Percentiles rank a stretch among this genome's conserved stretches.
These are phyloP conservation scores for Brassica rapa DNA, from an alignment of 345 rosid genomes.

Conservation along the genomic window DNA sequence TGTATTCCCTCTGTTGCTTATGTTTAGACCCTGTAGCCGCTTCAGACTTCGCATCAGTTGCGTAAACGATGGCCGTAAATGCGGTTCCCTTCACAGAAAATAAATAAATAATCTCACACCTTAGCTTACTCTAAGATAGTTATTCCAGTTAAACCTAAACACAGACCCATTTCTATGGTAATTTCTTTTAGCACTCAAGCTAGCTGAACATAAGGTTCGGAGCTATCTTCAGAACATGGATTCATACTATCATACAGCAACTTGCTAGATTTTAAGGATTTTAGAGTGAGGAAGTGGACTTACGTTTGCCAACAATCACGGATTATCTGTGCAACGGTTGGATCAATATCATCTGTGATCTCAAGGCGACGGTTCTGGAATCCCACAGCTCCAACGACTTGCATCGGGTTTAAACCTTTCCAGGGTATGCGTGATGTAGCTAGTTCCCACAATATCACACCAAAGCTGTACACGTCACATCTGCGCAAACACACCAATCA, in stretches of 20 bases:
- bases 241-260: slow-evolving; percentile 1
- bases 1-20: slow-evolving; percentile 45
- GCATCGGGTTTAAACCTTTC: slow-evolving; percentile 97
- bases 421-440: slow-evolving; percentile 76
- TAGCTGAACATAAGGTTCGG: not conserved
- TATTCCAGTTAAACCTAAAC: slow-evolving; percentile 4
- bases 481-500: slow-evolving; percentile 49
- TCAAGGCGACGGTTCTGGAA: slow-evolving; percentile 90
- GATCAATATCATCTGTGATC: slow-evolving; percentile 72
- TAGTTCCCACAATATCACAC: slow-evolving; percentile 96
- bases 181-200: not conserved
- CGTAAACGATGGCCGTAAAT: slow-evolving; percentile 77
- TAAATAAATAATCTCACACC: not conserved
- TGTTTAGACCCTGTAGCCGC: slow-evolving; percentile 52
- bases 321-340: slow-evolving; percentile 74
- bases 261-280: not conserved
- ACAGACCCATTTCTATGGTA: not conserved
- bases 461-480: slow-evolving; percentile 97
- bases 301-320: slow-evolving; percentile 88
- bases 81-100: slow-evolving; percentile 65
- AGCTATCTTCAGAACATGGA: not conserved
- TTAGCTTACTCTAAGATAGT: not conserved
- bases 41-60: slow-evolving; percentile 73
- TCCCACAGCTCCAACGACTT: slow-evolving; percentile 99
- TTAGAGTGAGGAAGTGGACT: slow-evolving; percentile 36